Evolutionary conservation across 345 rosid species (phyloP).

Genomic region (Dipteronia sinensis): DNA sequence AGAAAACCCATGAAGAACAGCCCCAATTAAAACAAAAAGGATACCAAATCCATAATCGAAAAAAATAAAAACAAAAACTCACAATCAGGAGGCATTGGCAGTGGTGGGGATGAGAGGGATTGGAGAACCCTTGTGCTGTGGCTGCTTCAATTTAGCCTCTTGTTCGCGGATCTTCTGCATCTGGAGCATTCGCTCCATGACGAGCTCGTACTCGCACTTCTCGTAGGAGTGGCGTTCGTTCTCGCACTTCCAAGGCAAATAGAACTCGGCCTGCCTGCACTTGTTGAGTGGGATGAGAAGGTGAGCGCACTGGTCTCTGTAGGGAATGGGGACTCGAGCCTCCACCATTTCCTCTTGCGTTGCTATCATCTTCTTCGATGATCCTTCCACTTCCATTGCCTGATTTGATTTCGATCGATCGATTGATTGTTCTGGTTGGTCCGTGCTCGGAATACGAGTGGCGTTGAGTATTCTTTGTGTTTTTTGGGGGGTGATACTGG

Average conservation of each 20-base stretch:
- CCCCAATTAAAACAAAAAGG: neutral
- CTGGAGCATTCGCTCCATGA: slow-evolving; percentile 97
- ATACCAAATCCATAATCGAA: neutral
- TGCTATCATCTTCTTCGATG: slow-evolving; percentile 98
- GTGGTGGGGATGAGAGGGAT: slow-evolving; percentile 85
- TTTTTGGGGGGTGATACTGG: too few species aligned
- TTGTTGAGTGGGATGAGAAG: slow-evolving; percentile 92
- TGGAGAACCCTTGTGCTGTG: slow-evolving; percentile 34
- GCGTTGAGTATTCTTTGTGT: too few species aligned
- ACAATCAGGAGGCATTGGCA: slow-evolving; percentile 70
- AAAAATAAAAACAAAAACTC: slow-evolving; percentile 4
- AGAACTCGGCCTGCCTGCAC: slow-evolving; percentile 94
- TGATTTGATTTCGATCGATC: neutral
- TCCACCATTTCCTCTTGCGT: slow-evolving; percentile 91
- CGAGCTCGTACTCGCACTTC: slow-evolving; percentile 98
- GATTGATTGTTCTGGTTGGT: too few species aligned
- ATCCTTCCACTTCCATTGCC: slow-evolving; percentile 76
- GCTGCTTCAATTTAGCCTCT: slow-evolving; percentile 65
- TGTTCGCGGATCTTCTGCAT: slow-evolving; percentile 97
- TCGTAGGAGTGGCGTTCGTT: slow-evolving; percentile 89
- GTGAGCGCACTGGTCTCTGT: slow-evolving; percentile 97
- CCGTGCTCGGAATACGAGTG: too few species aligned
- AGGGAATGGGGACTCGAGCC: slow-evolving; percentile 78
- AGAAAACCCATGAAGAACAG: neutral
- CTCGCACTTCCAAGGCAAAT: slow-evolving; percentile 98